Evolutionary conservation across 495 filamentous ascomycete genomes (phyloP), one percentile per base, ranked within the genome.

Genomic region (Platismatia glauca): DNA sequence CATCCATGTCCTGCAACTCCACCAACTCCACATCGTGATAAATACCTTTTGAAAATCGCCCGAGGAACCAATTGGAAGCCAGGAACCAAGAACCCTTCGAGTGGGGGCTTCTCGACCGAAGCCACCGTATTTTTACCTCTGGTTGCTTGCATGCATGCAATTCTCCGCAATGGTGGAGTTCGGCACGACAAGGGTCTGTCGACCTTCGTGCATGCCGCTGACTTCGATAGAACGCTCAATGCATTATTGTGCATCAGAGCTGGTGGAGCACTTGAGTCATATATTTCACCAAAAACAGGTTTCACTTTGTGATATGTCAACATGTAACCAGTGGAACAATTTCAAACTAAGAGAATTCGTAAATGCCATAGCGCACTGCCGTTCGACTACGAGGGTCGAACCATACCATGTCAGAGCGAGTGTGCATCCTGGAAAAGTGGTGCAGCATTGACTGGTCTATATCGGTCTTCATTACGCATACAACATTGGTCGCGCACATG

Each of bases 181-280:
- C 3, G 8, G 48, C 6, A 24, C 18, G 15, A 4, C 22, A 29
- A 50, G 48, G 48, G n/a, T 48, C 44, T 48, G 48, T 27, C 6
- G 27, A 31, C 13, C 11, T 4, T 2, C 7, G 16, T 24, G 9
- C 7, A 27, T 24, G 9, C 27, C 22, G 50, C 15, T 9, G 50
- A 53, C n/a, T n/a, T n/a, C n/a, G n/a, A 33, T 9, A 33, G 0
- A 16, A 9, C 13, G 3, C 16, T 20, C 50, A 33, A 53, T 33
- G 50, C 50, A 33, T 53, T 15, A 53, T 33, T 53, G 16, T 53
- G 50, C 50, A 53, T 53, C 50, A n/a, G n/a, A n/a, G n/a, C n/a
- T n/a, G n/a, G n/a, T n/a, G 50, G 50, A 53, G 29, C 20, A n/a
- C 20, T 53, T 20, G 27, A 53, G 50, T 53, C 50, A 53, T 33